phyloP scores from a whole-genome alignment of 1,139 yeast genomes.

The Saccharomyces hybrid region DNA sequence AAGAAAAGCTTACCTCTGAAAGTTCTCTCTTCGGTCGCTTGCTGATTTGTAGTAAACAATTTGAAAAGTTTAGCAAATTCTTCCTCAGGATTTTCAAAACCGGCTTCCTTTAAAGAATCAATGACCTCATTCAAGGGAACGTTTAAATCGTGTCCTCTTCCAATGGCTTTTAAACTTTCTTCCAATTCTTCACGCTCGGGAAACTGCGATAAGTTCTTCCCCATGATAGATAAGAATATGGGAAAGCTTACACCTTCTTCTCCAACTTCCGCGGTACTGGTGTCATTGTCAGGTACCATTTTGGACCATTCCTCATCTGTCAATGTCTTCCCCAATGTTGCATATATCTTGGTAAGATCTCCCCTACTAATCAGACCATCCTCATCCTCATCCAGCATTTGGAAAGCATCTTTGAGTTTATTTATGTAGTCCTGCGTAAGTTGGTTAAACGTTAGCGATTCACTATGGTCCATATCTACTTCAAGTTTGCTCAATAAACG shows the following conservation, averaged over 20 bases:
- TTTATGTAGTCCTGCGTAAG: slow-evolving; percentile 33
- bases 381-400: slow-evolving; percentile 75
- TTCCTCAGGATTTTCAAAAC: slow-evolving; percentile 39
- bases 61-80: slow-evolving; percentile 47
- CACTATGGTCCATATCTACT: slow-evolving; percentile 21
- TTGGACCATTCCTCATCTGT: slow-evolving; percentile 37
- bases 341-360: slow-evolving; percentile 54
- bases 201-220: slow-evolving; percentile 47
- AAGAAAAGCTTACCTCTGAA: slow-evolving; percentile 57
- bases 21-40: slow-evolving; percentile 47
- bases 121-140: slow-evolving; percentile 46
- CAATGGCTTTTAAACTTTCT: slow-evolving; percentile 57
- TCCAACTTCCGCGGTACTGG: slow-evolving; percentile 15
- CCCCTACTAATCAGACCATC: slow-evolving; percentile 56
- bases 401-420: slow-evolving; percentile 45
- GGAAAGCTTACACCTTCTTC: slow-evolving; percentile 54
- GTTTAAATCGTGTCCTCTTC: slow-evolving; percentile 34
- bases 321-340: slow-evolving; percentile 41
- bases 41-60: slow-evolving; percentile 50
- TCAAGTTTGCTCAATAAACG: neutral
- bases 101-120: slow-evolving; percentile 45
- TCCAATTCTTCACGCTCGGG: slow-evolving; percentile 55
- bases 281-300: slow-evolving; percentile 39
- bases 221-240: slow-evolving; percentile 61
- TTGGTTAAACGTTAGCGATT: slow-evolving; percentile 26